A percentile compares a stretch with the other conserved stretches of the same genome.
phyloP scores from a whole-genome alignment of 2,329 filamentous ascomycete genomes.

The Purpureocillium takamizusanense region DNA sequence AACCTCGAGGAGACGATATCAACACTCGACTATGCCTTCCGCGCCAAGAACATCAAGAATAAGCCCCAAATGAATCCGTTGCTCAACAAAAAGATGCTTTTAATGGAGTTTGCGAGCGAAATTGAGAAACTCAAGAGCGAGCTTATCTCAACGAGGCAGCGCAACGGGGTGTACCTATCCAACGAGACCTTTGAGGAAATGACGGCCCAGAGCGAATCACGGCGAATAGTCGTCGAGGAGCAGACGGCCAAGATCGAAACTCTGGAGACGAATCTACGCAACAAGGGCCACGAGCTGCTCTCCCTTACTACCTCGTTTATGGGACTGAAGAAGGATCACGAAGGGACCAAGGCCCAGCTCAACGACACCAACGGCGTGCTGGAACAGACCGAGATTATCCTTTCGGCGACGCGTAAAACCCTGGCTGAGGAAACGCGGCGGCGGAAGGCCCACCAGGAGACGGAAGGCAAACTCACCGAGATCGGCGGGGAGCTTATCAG shows the following conservation, averaged over 20 bases:
- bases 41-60: conserved; percentile 97
- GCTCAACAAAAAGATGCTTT: conserved; percentile 84
- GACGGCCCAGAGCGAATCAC: conserved; percentile 83
- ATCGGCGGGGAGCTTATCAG: conserved; percentile 70
- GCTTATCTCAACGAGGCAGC: conserved; percentile 81
- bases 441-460: conserved; percentile 76
- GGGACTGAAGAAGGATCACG: conserved; percentile 81
- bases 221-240: conserved; percentile 84
- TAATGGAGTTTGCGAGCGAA: conserved; percentile 82
- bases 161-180: conserved; percentile 90
- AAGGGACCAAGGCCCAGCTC: conserved; percentile 61
- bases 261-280: conserved; percentile 80
- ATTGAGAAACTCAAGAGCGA: conserved; percentile 94
- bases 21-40: conserved; percentile 93
- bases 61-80: conserved; percentile 92
- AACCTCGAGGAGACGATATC: conserved; percentile 98
- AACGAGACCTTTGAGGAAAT: conserved; percentile 87
- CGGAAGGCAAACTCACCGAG: conserved; percentile 65
- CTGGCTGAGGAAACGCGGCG: conserved; percentile 73
- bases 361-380: conserved; percentile 75
- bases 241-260: conserved; percentile 87
- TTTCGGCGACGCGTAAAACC: conserved; percentile 65
- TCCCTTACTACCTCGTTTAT: conserved; percentile 80
- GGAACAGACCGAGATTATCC: conserved; percentile 78
- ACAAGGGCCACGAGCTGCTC: conserved; percentile 91